Evolutionary conservation across 768 basidiomycete genomes (phyloP).

Genomic region (Psilocybe azurescens): DNA sequence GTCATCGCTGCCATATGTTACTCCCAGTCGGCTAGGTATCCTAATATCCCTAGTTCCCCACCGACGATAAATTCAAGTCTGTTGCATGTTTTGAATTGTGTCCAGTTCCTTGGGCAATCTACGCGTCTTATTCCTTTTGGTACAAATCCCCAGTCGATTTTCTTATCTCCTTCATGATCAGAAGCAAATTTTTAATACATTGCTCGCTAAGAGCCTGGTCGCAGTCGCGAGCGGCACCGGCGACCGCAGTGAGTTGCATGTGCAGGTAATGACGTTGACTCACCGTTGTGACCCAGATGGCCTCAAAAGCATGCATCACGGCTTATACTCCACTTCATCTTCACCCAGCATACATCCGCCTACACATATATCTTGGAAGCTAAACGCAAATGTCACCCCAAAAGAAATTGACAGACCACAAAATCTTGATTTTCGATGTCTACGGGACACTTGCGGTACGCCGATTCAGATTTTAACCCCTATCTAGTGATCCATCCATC

Average conservation of each 20-base stretch:
- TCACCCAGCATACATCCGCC: not conserved
- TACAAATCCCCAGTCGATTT: no score
- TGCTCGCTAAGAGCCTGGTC: no score
- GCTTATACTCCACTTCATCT: not conserved
- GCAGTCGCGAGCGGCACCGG: not conserved
- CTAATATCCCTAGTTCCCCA: no score
- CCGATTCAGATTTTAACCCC: not conserved
- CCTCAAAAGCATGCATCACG: not conserved
- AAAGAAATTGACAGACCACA: slow-evolving; percentile 46
- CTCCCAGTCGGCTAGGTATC: no score
- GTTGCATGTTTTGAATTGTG: no score
- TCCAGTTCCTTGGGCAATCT: no score
- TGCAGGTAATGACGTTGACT: not conserved
- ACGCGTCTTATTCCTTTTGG: no score
- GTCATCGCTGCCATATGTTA: no score
- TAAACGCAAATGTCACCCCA: not conserved
- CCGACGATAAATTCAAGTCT: no score
- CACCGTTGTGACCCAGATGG: not conserved
- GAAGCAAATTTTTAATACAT: no score
- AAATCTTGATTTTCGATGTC: slow-evolving; percentile 73
- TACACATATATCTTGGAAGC: not conserved
- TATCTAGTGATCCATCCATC: not conserved
- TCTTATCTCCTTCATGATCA: no score
- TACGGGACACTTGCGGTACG: slow-evolving; percentile 74
- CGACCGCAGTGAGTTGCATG: not conserved